A percentile compares a stretch with the other conserved stretches of the same genome.
phyloP scores from a whole-genome alignment of 192 early-diverging fungal genomes.

The Dispira simplex region DNA sequence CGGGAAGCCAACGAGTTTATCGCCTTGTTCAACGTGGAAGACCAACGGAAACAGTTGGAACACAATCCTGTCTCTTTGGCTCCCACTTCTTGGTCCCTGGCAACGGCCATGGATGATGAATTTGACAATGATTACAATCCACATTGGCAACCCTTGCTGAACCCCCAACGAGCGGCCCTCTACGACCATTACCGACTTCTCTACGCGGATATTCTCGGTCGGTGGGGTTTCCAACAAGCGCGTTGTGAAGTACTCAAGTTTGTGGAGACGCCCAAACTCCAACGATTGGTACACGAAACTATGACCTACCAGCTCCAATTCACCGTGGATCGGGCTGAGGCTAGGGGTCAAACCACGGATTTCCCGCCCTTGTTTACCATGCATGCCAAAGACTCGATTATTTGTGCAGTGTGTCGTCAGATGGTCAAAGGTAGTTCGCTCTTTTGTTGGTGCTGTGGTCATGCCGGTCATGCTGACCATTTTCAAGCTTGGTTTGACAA shows the following conservation, averaged over 20 bases:
- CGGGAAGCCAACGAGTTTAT: neutral
- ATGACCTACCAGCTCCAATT: conserved; percentile 1
- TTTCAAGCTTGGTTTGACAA: neutral
- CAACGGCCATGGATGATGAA: neutral
- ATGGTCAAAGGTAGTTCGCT: conserved; percentile 5
- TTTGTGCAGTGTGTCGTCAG: conserved; percentile 6
- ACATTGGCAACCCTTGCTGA: conserved; percentile 1
- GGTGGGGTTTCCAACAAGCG: conserved; percentile 5
- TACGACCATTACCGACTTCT: conserved; percentile 1
- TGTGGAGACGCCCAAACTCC: neutral
- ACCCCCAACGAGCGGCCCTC: neutral
- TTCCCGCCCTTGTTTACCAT: neutral
- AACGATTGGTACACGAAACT: neutral
- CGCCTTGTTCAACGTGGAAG: neutral
- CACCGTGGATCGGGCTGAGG: neutral
- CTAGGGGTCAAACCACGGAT: neutral
- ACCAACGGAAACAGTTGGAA: neutral
- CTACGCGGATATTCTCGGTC: neutral
- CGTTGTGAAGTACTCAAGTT: conserved; percentile 7
- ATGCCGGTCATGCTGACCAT: conserved; percentile 3
- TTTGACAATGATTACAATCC: conserved; percentile 10
- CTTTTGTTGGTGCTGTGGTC: conserved; percentile 5
- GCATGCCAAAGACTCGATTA: neutral
- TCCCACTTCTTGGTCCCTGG: neutral
- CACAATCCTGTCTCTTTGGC: conserved; percentile 2